Percentiles rank a stretch among this genome's conserved stretches.
Conservation (phyloP, 495 filamentous ascomycete species). For the Baudoinia panamericana region DNA sequence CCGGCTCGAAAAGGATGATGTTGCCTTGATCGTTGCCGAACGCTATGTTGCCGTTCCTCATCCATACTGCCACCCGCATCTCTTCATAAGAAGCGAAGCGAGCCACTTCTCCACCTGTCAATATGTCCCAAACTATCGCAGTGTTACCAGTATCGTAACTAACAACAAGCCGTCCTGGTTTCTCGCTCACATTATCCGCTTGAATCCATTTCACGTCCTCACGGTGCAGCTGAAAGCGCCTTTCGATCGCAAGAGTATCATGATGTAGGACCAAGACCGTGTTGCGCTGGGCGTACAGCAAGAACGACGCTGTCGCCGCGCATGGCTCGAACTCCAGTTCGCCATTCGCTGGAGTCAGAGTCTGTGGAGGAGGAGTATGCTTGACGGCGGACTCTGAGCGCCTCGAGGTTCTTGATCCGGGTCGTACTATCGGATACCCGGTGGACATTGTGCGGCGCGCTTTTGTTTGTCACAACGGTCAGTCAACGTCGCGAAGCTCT, state of each 20-base stretch:
- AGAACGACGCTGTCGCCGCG: conserved; percentile 73
- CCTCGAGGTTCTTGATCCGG: conserved; percentile 44
- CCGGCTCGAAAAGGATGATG: conserved; percentile 87
- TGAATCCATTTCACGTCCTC: conserved; percentile 72
- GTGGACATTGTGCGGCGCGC: conserved; percentile 34
- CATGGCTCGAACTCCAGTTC: conserved; percentile 63
- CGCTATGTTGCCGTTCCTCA: conserved; percentile 93
- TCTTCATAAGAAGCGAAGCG: conserved; percentile 83
- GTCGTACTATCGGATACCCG: no score
- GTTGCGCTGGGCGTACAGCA: conserved; percentile 72
- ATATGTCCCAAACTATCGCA: conserved; percentile 91
- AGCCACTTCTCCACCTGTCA: conserved; percentile 81
- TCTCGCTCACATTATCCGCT: conserved; percentile 85
- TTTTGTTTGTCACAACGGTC: conserved; percentile 11
- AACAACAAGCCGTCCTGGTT: conserved; percentile 74
- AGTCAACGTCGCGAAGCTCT: conserved; percentile 5
- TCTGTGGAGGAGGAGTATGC: conserved; percentile 27
- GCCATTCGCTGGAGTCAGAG: conserved; percentile 38
- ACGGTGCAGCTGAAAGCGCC: conserved; percentile 70
- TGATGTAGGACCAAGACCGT: conserved; percentile 73
- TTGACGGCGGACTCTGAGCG: not conserved
- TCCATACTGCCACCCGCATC: conserved; percentile 77
- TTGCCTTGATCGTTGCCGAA: conserved; percentile 90
- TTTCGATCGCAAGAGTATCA: conserved; percentile 81
- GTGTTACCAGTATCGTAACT: conserved; percentile 87